Conservation (phyloP, 371 early-diverging fungal genomes). For the Umbelopsis sp. region DNA sequence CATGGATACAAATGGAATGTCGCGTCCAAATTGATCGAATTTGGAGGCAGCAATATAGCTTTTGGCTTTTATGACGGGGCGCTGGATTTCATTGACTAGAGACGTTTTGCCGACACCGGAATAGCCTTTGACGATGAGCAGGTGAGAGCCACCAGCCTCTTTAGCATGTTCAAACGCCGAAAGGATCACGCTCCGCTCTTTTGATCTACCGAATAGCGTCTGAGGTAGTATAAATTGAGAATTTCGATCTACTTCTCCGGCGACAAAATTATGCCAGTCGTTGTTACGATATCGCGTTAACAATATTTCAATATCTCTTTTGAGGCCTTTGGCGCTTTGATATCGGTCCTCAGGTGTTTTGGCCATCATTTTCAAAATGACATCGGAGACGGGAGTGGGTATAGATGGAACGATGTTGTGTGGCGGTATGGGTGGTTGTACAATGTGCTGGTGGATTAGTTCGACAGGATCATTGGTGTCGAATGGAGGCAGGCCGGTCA, state of each 20-base stretch:
- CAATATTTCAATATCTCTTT: conserved; percentile 13
- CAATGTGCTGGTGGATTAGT: conserved; percentile 21
- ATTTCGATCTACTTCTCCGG: conserved; percentile 16
- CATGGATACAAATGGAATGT: conserved; percentile 20
- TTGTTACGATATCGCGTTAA: not conserved
- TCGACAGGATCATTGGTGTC: conserved; percentile 11
- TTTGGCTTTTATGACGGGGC: conserved; percentile 14
- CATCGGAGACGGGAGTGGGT: conserved; percentile 1
- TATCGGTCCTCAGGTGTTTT: conserved; percentile 23
- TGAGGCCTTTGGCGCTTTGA: conserved; percentile 20
- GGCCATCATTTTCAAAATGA: conserved; percentile 20
- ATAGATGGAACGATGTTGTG: conserved; percentile 4
- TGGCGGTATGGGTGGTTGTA: conserved; percentile 7
- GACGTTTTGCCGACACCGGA: conserved; percentile 20
- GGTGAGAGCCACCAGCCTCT: not conserved
- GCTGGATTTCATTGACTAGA: conserved; percentile 17
- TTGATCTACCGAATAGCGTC: conserved; percentile 13
- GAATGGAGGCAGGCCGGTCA: conserved; percentile 16
- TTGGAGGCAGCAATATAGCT: conserved; percentile 18
- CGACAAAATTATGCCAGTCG: conserved; percentile 6
- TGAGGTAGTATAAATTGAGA: conserved; percentile 20
- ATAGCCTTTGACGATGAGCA: conserved; percentile 18
- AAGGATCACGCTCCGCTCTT: not conserved
- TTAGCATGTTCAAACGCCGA: conserved; percentile 1
- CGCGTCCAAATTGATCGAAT: conserved; percentile 20